Base-by-base conservation (phyloP, 768 basidiomycete species). In the Crepidotus variabilis region DNA sequence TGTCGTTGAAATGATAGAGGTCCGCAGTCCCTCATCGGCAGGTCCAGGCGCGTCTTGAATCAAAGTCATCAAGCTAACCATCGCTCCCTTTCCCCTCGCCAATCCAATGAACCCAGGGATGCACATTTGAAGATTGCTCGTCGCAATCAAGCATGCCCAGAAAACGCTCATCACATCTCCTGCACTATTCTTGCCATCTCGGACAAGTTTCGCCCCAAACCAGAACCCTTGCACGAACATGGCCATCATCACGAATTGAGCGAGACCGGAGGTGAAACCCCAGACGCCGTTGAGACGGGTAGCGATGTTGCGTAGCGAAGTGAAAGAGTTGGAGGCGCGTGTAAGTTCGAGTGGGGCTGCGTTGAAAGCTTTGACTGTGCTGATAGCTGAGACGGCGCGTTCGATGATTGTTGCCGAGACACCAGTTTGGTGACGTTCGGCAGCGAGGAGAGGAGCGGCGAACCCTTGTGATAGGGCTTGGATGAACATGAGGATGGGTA, bases 141-240 rank as follows among this genome's bases (percentile, higher is more conserved):
- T 88, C 0, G 92, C 94, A 58, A 98, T 90, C 20, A 98, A 76
- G 68, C 92, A 94, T 0, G 96, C 94, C 95, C 96, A 98, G 70
- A 98, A 99, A 51, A 95, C 92, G n/a, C 90, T 86, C 88, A 94
- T 95, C 60, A 98, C 90, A 34, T 87, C 82, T 1, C 93, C 93
- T 0, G 89, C 74, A 2, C 73, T 72, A 52, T 84, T 78, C 59
- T 78, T 83, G 14, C 88, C 90, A 11, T 86, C 78, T n/a, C 84
- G 72, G n/a, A 99, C 93, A 51, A 97, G 80, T 66, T 89, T 87
- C 2, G 88, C 81, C 11, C 95, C 96, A 65, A 88, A 98, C 94
- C 96, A 98, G 72, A 98, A 98, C 0, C 88, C 94, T 65, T 94
- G 88, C 7, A 98, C 93, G 71, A 98, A 99, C 86, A 97, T 95